A percentile compares a stretch with the other conserved stretches of the same genome.
These are phyloP conservation scores for Cicer pinnatifidum DNA, from an alignment of 306 rosid genomes.

Conservation along the genomic window DNA sequence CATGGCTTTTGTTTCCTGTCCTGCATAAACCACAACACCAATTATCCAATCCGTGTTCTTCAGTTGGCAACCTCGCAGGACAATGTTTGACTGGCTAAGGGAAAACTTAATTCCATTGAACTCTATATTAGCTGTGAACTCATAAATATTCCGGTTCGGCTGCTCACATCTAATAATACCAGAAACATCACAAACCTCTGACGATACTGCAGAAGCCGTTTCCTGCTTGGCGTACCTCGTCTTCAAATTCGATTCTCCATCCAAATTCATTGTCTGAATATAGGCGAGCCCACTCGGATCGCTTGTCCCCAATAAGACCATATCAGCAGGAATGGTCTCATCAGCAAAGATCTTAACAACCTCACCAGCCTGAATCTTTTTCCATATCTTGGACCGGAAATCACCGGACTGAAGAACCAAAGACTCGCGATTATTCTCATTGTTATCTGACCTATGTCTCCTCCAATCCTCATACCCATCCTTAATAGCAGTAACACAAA, in stretches of 20 bases:
- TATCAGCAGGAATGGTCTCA: conserved; percentile 88
- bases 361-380: conserved; percentile 81
- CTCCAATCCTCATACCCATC: conserved; percentile 99
- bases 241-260: conserved; percentile 97
- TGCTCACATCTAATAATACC: conserved; percentile 88
- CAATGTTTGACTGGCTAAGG: conserved; percentile 90
- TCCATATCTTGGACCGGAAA: conserved; percentile 73
- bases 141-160: conserved; percentile 92
- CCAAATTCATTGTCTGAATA: conserved; percentile 97
- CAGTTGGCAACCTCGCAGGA: conserved; percentile 95
- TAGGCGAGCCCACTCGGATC: conserved; percentile 96
- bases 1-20: conserved; percentile 99
- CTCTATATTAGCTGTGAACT: conserved; percentile 92
- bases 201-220: conserved; percentile 58
- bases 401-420: conserved; percentile 65
- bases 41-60: conserved; percentile 95
- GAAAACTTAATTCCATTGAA: conserved; percentile 66
- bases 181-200: conserved; percentile 56
- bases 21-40: conserved; percentile 98
- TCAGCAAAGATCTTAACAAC: conserved; percentile 78
- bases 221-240: conserved; percentile 97
- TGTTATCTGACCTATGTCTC: conserved; percentile 85
- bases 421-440: conserved; percentile 86
- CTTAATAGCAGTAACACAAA: conserved; percentile 89
- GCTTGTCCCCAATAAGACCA: conserved; percentile 97